Percentiles rank a stretch among this genome's conserved stretches.
phyloP scores from a whole-genome alignment of 352 stramenopile genomes.

The Pythium myriotylum region DNA sequence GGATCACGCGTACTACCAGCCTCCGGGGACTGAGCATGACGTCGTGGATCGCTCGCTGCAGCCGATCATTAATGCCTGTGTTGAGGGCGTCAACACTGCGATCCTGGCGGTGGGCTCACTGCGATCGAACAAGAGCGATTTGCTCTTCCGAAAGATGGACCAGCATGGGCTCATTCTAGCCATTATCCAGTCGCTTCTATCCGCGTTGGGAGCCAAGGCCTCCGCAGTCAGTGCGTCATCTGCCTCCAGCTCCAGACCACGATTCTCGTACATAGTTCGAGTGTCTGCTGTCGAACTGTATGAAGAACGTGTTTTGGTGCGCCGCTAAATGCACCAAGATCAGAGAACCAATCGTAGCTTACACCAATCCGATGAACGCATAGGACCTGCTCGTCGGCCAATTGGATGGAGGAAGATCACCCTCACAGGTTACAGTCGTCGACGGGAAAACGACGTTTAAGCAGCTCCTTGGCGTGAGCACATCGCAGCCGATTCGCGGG shows the following conservation, averaged over 20 bases:
- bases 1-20: conserved; percentile 49
- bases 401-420: not conserved
- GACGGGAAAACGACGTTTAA: conserved; percentile 19
- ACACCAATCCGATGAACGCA: not conserved
- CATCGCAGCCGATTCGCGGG: conserved; percentile 31
- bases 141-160: conserved; percentile 41
- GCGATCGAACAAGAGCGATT: conserved; percentile 34
- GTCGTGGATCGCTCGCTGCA: conserved; percentile 50
- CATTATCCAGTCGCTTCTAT: conserved; percentile 40
- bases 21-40: conserved; percentile 33
- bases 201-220: conserved; percentile 36
- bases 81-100: conserved; percentile 57
- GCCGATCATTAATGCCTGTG: conserved; percentile 41
- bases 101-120: conserved; percentile 48
- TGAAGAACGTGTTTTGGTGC: conserved; percentile 55
- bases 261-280: conserved; percentile 37
- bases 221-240: not conserved
- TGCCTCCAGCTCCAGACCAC: not conserved
- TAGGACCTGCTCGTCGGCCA: conserved; percentile 14
- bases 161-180: conserved; percentile 34
- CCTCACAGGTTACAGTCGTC: not conserved
- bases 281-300: conserved; percentile 59
- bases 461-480: conserved; percentile 27
- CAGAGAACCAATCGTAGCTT: no score
- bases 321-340: not conserved